Evolutionary conservation across 2,329 filamentous ascomycete species (phyloP).

Genomic region (Talaromyces marneffei): DNA sequence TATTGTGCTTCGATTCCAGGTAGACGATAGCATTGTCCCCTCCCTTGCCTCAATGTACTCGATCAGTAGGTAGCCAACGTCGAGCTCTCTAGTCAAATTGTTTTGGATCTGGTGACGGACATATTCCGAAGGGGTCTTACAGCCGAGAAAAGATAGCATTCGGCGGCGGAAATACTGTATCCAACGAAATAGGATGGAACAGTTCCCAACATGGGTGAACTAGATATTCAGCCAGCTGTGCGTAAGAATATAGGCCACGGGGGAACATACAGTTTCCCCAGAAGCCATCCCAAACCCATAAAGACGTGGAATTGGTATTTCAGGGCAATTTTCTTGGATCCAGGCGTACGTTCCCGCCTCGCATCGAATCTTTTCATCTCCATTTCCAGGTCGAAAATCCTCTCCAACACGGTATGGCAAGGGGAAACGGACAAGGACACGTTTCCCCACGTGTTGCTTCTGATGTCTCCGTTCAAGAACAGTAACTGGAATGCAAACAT

Average conservation of each 20-base stretch:
- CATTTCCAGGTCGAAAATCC: conserved; percentile 20
- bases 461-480: conserved; percentile 8
- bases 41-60: conserved; percentile 16
- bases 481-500: conserved; percentile 23
- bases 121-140: conserved; percentile 7
- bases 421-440: conserved; percentile 20
- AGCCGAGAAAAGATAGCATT: conserved; percentile 5
- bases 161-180: conserved; percentile 7
- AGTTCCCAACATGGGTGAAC: conserved; percentile 14
- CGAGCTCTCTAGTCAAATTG: neutral
- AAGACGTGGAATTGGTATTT: conserved; percentile 22
- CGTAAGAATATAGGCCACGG: neutral
- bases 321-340: conserved; percentile 24
- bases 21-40: conserved; percentile 18
- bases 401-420: conserved; percentile 24
- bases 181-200: conserved; percentile 8
- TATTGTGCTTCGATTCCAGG: conserved; percentile 9
- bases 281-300: conserved; percentile 24
- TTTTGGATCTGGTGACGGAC: conserved; percentile 7
- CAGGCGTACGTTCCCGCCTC: conserved; percentile 26
- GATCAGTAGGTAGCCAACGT: conserved; percentile 17
- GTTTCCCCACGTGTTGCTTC: conserved; percentile 3
- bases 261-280: conserved; percentile 19
- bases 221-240: neutral
- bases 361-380: conserved; percentile 25